Base-by-base conservation (phyloP, 345 rosid genomes). In the Geranium rotundifolium region DNA sequence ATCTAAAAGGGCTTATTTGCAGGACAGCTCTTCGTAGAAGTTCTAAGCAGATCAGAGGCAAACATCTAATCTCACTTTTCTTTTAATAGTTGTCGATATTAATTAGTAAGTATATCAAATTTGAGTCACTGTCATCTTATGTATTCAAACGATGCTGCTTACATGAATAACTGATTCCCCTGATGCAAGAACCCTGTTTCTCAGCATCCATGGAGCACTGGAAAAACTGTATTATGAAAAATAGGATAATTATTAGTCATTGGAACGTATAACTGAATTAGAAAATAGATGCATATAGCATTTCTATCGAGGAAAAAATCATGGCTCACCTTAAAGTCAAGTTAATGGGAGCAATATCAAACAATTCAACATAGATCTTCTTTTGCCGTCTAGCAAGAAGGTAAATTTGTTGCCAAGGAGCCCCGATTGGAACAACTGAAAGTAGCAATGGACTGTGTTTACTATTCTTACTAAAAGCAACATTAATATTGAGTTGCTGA, bases 91-190 rank as follows among this genome's bases (percentile, higher is more conserved):
- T 34, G 41, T 34, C 41, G 4, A 34, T 34, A 34, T 34, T 34
- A 34, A 4, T 8, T 34, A 8, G 10, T 8, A 34, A 8, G 41
- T 34, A 34, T 34, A 34, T 34, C 6, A 34, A 34, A 5, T 4
- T 34, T 8, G 41, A 34, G 41, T 34, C 41, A 34, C 41, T 34
- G 41, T 34, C 41, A 34, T 34, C 41, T 34, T 34, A 34, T 34
- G 6, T 12, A 57, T 19, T 23, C 29, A 61, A 23, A n/a, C 29
- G 14, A 67, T 56, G 62, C 59, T 57, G 76, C 98, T 75, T 77
- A 92, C 98, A 76, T 85, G 95, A 68, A 92, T 84, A 71, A 92
- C 81, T 70, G 90, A 84, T 61, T 87, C 96, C 74, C 91, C 89
- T 8, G 88, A 81, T 50, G 82, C 78, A 57, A 79, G 85, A 72